Base-by-base conservation (phyloP, 331 rosid species). In the Acacia pycnantha region DNA sequence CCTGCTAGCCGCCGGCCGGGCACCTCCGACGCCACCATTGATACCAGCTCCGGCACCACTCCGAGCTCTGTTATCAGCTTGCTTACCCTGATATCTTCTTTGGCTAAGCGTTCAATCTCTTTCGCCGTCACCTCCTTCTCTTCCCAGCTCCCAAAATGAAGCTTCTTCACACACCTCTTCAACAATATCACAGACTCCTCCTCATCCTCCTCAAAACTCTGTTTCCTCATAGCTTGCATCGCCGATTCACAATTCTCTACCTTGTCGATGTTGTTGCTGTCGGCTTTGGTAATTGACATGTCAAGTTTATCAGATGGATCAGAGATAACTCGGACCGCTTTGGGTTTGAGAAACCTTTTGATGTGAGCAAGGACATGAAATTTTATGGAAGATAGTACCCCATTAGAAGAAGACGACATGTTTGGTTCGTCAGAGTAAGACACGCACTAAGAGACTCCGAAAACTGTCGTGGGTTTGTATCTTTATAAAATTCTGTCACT, bases 111-210 rank as follows among this genome's bases (percentile, higher is more conserved):
- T 54, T 77, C 90, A 85, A 96, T 92, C 90, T 88, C 95, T 70
- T 79, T 70, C 2, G 97, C 94, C 41, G 97, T 96, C 56, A 66
- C 48, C 80, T 94, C 98, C 79, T 90, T 96, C 93, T 94, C 97
- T 82, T 89, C 91, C 92, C 93, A 90, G 82, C 85, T 86, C 27
- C 99, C 99, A 24, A 96, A 96, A 89, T 96, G 97, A 83, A 96
- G 97, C 84, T 83, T 89, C 91, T 96, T 96, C 87, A 96, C 99
- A 5, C 93, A 86, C 84, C 79, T 91, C 81, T 91, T 92, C 77
- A 96, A 76, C 86, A 81, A 3, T 13, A 79, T 77, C 7, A 59
- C 82, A 70, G 76, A 81, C 3, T 70, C 86, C 33, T 86, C 83
- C 6, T 58, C 82, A 2, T 24, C 66, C 14, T 59, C 66, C 47